Conservation (phyloP, 257 asterid species). For the Capsicum baccatum region DNA sequence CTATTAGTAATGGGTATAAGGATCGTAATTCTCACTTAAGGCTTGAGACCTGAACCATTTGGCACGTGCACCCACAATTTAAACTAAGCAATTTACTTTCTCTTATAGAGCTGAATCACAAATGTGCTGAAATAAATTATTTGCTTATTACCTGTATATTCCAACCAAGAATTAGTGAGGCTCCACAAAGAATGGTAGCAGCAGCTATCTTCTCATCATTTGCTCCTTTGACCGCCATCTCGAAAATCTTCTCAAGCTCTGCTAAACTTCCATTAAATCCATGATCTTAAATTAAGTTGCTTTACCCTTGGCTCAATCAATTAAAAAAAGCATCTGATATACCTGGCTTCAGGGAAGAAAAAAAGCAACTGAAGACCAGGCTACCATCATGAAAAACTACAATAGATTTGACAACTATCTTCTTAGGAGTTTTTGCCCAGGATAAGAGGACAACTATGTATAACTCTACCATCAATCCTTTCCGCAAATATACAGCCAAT, state of each 20-base stretch:
- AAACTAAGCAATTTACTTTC: background rate
- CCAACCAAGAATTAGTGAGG: slow-evolving; percentile 85
- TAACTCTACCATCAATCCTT: slow-evolving; percentile 7
- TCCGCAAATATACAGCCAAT: background rate
- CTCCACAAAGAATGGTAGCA: slow-evolving; percentile 91
- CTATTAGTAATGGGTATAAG: background rate
- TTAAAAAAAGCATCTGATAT: slow-evolving; percentile 43
- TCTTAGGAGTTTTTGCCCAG: slow-evolving; percentile 17
- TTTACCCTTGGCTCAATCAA: slow-evolving; percentile 55
- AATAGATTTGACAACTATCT: background rate
- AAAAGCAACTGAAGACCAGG: slow-evolving; percentile 41
- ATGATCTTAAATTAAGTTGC: slow-evolving; percentile 91
- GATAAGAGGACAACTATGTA: background rate
- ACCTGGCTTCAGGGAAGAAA: slow-evolving; percentile 45
- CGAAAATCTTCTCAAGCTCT: slow-evolving; percentile 88
- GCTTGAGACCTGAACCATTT: background rate
- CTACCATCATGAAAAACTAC: slow-evolving; percentile 24
- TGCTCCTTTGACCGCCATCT: slow-evolving; percentile 79
- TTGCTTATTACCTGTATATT: slow-evolving; percentile 70
- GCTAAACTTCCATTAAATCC: slow-evolving; percentile 95
- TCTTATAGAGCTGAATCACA: background rate
- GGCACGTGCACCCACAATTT: background rate
- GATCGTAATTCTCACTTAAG: background rate
- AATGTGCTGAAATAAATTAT: slow-evolving; percentile 14
- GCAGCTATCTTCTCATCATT: slow-evolving; percentile 82